A percentile compares a stretch with the other conserved stretches of the same genome.
Conservation (phyloP, 345 rosid genomes). For the Brassica carinata region DNA sequence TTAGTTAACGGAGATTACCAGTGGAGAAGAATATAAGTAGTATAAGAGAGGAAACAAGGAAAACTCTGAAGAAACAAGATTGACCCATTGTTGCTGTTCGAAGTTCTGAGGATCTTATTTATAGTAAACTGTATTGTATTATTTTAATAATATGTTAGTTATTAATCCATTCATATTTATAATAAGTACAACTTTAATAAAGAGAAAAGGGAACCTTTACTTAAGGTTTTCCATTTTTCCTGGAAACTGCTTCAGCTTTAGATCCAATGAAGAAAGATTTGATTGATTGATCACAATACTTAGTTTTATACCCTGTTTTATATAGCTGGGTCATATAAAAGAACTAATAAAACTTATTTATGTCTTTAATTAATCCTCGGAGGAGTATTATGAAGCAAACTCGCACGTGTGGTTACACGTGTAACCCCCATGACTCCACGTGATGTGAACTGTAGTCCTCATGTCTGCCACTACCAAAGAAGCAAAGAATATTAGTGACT, state of each 20-base stretch:
- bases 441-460: slow-evolving; percentile 38
- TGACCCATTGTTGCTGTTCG: slow-evolving; percentile 32
- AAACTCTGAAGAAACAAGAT: slow-evolving; percentile 36
- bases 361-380: neutral
- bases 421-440: slow-evolving; percentile 30
- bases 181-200: slow-evolving; percentile 25
- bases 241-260: slow-evolving; percentile 43
- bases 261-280: slow-evolving; percentile 37
- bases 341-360: slow-evolving; percentile 1
- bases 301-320: too few relatives aligned
- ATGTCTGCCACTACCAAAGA: slow-evolving; percentile 39
- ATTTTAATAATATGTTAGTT: slow-evolving; percentile 14
- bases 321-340: neutral
- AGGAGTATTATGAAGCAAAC: slow-evolving; percentile 21
- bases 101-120: slow-evolving; percentile 25
- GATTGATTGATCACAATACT: neutral
- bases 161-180: slow-evolving; percentile 12
- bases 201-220: slow-evolving; percentile 28
- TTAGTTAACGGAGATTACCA: slow-evolving; percentile 16
- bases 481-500: slow-evolving; percentile 1
- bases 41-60: slow-evolving; percentile 33
- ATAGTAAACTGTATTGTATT: neutral
- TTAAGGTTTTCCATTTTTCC: slow-evolving; percentile 40
- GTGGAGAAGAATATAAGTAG: slow-evolving; percentile 31
- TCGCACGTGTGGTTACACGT: slow-evolving; percentile 31